A percentile compares a stretch with the other conserved stretches of the same genome.
phyloP scores from a whole-genome alignment of 805 yeast species.

The Isabelozyma rhagii region DNA sequence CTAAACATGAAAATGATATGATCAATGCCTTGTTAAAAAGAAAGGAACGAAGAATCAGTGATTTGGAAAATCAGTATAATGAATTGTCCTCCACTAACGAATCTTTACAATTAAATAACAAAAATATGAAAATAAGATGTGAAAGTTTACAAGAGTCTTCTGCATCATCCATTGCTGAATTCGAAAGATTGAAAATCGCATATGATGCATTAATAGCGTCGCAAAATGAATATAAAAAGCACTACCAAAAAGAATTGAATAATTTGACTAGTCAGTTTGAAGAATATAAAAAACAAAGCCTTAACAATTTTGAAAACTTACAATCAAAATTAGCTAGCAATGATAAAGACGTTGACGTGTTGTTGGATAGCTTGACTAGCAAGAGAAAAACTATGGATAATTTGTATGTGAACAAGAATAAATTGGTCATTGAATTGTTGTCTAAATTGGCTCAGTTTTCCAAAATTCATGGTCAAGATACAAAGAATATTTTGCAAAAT shows the following conservation, averaged over 20 bases:
- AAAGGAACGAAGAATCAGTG: slow-evolving; percentile 65
- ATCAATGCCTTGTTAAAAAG: slow-evolving; percentile 64
- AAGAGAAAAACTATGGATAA: slow-evolving; percentile 49
- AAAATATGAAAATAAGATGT: slow-evolving; percentile 49
- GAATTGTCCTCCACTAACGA: slow-evolving; percentile 48
- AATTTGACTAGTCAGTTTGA: slow-evolving; percentile 35
- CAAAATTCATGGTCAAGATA: slow-evolving; percentile 47
- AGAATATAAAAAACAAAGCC: slow-evolving; percentile 32
- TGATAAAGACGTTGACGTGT: slow-evolving; percentile 49
- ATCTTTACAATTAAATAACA: slow-evolving; percentile 45
- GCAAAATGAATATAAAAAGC: slow-evolving; percentile 50
- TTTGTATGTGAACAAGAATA: slow-evolving; percentile 47
- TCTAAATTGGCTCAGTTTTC: slow-evolving; percentile 42
- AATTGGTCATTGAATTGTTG: slow-evolving; percentile 40
- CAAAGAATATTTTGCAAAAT: slow-evolving; percentile 42
- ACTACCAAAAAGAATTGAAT: slow-evolving; percentile 43
- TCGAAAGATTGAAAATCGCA: slow-evolving; percentile 52
- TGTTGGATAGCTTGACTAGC: slow-evolving; percentile 45
- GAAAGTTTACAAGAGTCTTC: slow-evolving; percentile 47
- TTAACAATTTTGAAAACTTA: slow-evolving; percentile 32
- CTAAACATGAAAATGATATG: slow-evolving; percentile 77
- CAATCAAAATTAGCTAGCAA: slow-evolving; percentile 35
- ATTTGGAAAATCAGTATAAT: slow-evolving; percentile 57
- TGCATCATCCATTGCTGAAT: slow-evolving; percentile 45
- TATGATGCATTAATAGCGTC: slow-evolving; percentile 55